Evolutionary conservation across 2,329 filamentous ascomycete species (phyloP).

Genomic region (Hymenoscyphus scutula): DNA sequence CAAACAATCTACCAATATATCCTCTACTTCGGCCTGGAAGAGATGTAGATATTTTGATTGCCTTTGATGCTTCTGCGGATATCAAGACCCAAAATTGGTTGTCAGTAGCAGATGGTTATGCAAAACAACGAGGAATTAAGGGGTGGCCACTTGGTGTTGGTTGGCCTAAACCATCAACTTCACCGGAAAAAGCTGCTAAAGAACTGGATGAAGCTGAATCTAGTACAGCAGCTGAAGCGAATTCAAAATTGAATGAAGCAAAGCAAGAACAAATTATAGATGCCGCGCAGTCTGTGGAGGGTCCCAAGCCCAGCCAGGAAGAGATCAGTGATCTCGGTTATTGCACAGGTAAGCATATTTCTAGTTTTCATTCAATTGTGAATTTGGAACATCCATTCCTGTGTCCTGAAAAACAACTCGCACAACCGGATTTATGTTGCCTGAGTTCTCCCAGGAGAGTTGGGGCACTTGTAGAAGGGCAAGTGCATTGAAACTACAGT

Average conservation of each 20-base stretch:
- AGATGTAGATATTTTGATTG: slow-evolving; percentile 83
- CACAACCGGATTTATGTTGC: too few species aligned
- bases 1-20: slow-evolving; percentile 95
- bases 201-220: slow-evolving; percentile 68
- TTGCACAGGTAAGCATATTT: slow-evolving; percentile 57
- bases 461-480: too few species aligned
- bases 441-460: too few species aligned
- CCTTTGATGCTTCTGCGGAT: slow-evolving; percentile 90
- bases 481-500: too few species aligned
- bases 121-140: slow-evolving; percentile 81
- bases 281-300: slow-evolving; percentile 30
- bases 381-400: too few species aligned
- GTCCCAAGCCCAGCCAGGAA: slow-evolving; percentile 23
- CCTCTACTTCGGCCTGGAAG: slow-evolving; percentile 85
- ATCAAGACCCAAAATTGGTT: slow-evolving; percentile 96
- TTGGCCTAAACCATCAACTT: slow-evolving; percentile 70
- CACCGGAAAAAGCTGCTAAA: slow-evolving; percentile 56
- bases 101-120: slow-evolving; percentile 89
- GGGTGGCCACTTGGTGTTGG: slow-evolving; percentile 95
- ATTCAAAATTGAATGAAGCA: slow-evolving; percentile 62
- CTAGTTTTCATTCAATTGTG: too few species aligned
- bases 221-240: slow-evolving; percentile 54
- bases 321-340: slow-evolving; percentile 69
- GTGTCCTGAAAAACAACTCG: too few species aligned
- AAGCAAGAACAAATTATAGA: slow-evolving; percentile 45